Base-by-base conservation (phyloP, 2,329 filamentous ascomycete genomes). In the Colletotrichum spinosum region DNA sequence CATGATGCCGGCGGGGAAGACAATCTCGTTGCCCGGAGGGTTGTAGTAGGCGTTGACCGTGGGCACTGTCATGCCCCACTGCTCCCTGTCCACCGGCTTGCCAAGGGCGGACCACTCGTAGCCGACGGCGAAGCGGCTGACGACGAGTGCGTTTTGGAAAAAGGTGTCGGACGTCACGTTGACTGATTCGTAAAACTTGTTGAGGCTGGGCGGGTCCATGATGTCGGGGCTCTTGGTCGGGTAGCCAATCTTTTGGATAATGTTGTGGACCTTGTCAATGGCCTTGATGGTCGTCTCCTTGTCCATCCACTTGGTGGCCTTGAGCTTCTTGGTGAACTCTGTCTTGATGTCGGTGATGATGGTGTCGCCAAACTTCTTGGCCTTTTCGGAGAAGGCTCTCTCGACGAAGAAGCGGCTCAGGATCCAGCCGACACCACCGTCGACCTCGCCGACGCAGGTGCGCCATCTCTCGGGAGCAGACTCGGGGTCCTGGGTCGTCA, bases 271-370 rank as follows among this genome's bases (percentile, higher is more conserved):
- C 73, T 92, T 92, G 58, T 88, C 79, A 48, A 88, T 85, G 2
- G 88, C 88, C 7, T 87, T 79, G 57, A 85, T 79, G 49, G 85
- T 84, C 17, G 89, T 87, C 49, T 85, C 81, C 2, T 86, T 78
- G 48, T 88, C 86, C 84, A 91, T 90, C 90, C 90, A 92, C 13
- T 82, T 77, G 1, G 87, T 86, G 3, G 79, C 76, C 41, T 84
- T 80, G 50, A 92, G 77, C 64, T 86, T 90, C 61, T 86, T 73
- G 3, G 85, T 83, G 70, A 92, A 93, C 17, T 87, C 83, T 13
- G 84, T 80, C 74, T 91, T 91, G 73, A 93, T 90, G 68, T 92
- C 88, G 9, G 85, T 84, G n/a, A 92, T 85, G 69, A 94, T 88
- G 58, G 88, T 83, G 63, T 92, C 88, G 13, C 89, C 89, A 50